Base-by-base conservation (phyloP, 1,139 yeast species). In the Magnusiomyces suaveolens region DNA sequence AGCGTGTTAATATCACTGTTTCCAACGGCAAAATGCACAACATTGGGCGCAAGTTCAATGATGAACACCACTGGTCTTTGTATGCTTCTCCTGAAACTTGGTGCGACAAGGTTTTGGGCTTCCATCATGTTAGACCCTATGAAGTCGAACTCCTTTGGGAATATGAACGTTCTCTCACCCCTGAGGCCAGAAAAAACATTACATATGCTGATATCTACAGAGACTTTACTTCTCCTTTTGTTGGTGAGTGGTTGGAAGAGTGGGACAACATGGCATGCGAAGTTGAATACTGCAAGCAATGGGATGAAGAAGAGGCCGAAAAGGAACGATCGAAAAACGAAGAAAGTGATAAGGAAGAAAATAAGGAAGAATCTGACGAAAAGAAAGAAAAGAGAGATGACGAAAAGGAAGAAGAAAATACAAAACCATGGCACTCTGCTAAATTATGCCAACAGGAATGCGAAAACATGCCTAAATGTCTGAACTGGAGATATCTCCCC, bases 111-210 rank as follows among this genome's bases (percentile, higher is more conserved):
- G 25, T 41, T 21, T 25, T 41, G 18, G 44, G 44, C 16, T 69
- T 68, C 64, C 73, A 71, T 54, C 72, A 70, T 51, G 49, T 68
- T 18, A 54, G 57, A 10, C 60, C 70, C 18, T 65, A 61, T 50
- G 72, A 70, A 39, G 61, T 69, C 46, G 72, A 70, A 58, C 54
- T 61, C 23, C 59, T 71, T 41, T 70, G 66, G 66, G 72, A 69
- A 54, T 71, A 70, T 58, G 73, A 71, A 52, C 61, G 65, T 32
- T 53, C 64, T 26, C 54, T 63, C 49, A 63, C 64, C 10, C 65
- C 66, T 2, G 58, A 63, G 26, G 57, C 62, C 51, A 61, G 65
- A 36, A 54, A 56, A 20, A 60, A 60, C 32, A 63, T 70, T 49
- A 64, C 64, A 3, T 67, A 63, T 56, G 58, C 60, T 46, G 71